Conservation (phyloP, 441 rosid genomes). For the Dalechampia spathulata region DNA sequence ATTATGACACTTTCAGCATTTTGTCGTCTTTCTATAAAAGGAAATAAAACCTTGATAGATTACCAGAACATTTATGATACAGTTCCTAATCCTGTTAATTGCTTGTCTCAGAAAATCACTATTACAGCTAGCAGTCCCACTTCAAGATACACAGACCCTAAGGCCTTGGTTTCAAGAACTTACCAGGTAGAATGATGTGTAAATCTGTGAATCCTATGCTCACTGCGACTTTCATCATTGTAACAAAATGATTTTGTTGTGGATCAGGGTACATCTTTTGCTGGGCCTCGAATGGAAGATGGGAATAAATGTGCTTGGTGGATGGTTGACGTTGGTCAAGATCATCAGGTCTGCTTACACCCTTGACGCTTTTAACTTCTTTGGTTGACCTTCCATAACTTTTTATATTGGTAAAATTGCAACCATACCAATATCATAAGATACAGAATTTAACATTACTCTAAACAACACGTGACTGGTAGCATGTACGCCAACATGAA, state of each 20-base stretch:
- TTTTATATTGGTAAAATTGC: too few relatives aligned
- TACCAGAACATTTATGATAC: neutral
- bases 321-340: slow-evolving; percentile 87
- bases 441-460: too few relatives aligned
- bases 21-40: neutral
- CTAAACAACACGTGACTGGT: too few relatives aligned
- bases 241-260: neutral
- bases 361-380: neutral
- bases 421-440: too few relatives aligned
- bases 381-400: neutral
- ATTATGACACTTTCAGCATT: too few relatives aligned
- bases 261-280: slow-evolving; percentile 77
- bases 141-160: slow-evolving; percentile 87
- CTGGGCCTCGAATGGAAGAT: slow-evolving; percentile 81
- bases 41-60: neutral
- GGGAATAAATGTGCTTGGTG: slow-evolving; percentile 79
- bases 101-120: slow-evolving; percentile 51
- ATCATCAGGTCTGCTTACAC: slow-evolving; percentile 65
- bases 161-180: slow-evolving; percentile 76
- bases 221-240: neutral
- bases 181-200: slow-evolving; percentile 51
- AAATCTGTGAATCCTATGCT: neutral
- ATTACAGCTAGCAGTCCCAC: slow-evolving; percentile 81
- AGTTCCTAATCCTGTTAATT: slow-evolving; percentile 17
- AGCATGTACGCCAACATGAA: too few relatives aligned